phyloP scores from a whole-genome alignment of 768 basidiomycete species.

The Boletus coccyginus region DNA sequence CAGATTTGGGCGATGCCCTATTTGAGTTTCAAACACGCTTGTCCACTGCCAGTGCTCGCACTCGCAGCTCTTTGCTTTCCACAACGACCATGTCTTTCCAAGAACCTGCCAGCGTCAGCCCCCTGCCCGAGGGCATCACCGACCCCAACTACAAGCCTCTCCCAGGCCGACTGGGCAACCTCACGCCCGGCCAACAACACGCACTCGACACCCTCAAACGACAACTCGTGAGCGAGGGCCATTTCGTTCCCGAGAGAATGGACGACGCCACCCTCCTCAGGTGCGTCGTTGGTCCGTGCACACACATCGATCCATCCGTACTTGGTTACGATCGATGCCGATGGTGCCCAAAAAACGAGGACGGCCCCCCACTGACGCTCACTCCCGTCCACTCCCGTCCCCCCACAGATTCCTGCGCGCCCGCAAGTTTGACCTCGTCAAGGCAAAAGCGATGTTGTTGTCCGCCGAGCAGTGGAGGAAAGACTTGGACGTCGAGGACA shows the following conservation, averaged over 20 bases:
- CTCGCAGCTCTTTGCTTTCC: neutral
- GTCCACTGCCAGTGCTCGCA: neutral
- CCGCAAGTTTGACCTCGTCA: slow-evolving; percentile 82
- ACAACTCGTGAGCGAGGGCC: slow-evolving; percentile 57
- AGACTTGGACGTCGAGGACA: slow-evolving; percentile 77
- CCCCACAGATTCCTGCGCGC: slow-evolving; percentile 79
- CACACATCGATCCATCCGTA: neutral
- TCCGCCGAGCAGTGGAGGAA: slow-evolving; percentile 86
- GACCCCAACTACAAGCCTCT: slow-evolving; percentile 63
- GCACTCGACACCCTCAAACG: slow-evolving; percentile 67
- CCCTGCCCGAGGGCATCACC: slow-evolving; percentile 56
- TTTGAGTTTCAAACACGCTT: slow-evolving; percentile 12
- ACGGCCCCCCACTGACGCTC: neutral
- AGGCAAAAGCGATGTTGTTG: slow-evolving; percentile 82
- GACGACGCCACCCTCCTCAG: slow-evolving; percentile 68
- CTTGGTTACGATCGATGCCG: slow-evolving; percentile 11
- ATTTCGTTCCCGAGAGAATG: slow-evolving; percentile 63
- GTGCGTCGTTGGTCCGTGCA: slow-evolving; percentile 33
- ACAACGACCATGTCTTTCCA: slow-evolving; percentile 27
- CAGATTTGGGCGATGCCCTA: neutral
- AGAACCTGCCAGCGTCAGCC: slow-evolving; percentile 48
- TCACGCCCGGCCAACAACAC: slow-evolving; percentile 57
- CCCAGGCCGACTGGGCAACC: slow-evolving; percentile 79
- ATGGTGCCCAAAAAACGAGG: slow-evolving; percentile 5
- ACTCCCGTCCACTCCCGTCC: neutral